phyloP scores from a whole-genome alignment of 148 eudicot genomes.

The Beta vulgaris region DNA sequence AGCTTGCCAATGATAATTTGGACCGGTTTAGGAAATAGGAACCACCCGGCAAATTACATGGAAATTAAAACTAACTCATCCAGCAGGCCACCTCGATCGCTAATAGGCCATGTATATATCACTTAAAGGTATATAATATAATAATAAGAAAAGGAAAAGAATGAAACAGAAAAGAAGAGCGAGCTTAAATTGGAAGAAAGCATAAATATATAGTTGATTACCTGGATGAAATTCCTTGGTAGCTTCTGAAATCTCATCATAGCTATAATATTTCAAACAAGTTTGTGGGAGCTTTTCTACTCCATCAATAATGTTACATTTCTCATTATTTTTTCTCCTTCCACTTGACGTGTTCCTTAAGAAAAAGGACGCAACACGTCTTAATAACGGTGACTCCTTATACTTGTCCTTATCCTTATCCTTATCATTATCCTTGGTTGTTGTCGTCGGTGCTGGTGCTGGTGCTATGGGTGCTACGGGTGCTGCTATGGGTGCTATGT shows the following conservation, averaged over 20 bases:
- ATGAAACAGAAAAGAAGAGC: background rate
- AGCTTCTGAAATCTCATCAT: constrained; percentile 63
- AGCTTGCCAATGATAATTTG: too few relatives aligned
- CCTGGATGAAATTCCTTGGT: constrained; percentile 72
- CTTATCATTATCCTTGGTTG: constrained; percentile 11
- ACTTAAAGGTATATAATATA: too few relatives aligned
- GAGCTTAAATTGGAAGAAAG: background rate
- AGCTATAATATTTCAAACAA: constrained; percentile 64
- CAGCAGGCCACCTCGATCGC: too few relatives aligned
- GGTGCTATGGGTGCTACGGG: constrained; percentile 17
- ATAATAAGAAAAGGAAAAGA: background rate
- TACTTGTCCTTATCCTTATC: background rate
- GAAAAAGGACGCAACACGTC: constrained; percentile 53
- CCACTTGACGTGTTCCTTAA: constrained; percentile 34
- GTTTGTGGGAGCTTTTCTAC: constrained; percentile 42
- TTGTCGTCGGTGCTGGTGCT: constrained; percentile 24
- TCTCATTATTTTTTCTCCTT: constrained; percentile 27
- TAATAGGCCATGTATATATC: too few relatives aligned
- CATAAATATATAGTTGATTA: constrained; percentile 16
- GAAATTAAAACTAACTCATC: too few relatives aligned
- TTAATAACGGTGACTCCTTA: constrained; percentile 47
- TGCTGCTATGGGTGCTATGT: constrained; percentile 25
- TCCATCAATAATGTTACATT: constrained; percentile 3
- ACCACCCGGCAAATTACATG: too few relatives aligned
- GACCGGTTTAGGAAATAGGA: too few relatives aligned